Base-by-base conservation (phyloP, 2,329 filamentous ascomycete genomes). In the Aspergillus luchuensis region DNA sequence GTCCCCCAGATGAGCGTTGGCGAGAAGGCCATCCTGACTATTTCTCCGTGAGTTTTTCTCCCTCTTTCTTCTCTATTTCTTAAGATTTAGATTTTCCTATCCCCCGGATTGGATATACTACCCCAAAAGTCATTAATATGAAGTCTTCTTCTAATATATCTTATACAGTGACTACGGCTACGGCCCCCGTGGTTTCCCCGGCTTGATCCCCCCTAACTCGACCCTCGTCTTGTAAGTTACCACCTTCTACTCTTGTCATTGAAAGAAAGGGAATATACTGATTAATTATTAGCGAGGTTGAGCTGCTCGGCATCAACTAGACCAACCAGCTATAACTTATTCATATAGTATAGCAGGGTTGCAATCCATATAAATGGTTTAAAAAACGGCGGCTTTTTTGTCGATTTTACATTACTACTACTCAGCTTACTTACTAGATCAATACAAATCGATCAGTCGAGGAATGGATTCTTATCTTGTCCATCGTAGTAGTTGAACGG, bases 1-100 rank as follows among this genome's bases (percentile, higher is more conserved):
- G 92, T 98, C 56, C 80, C 82, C 53, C 82, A 87, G 74, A 97
- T 99, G 94, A 89, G 89, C 74, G 82, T 96, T 61, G 93, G 94
- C 75, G 94, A 98, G 85, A 94, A 91, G 82, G 89, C 92, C 57
- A 91, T 87, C 55, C 84, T 99, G 66, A 89, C 88, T 68, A 97
- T 98, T 74, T 85, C 88, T 65, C 83, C 85, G 89, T 92, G 84
- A 77, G 23, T 21, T 21, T 21, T 21, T 2, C 17, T 19, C 17
- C 17, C 17, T 19, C 17, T 19, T 19, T 19, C 17, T 19, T 19
- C 17, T 19, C 17, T 19, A 19, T 19, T 2, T 19, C 17, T 19
- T 19, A 2, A 2, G 17, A 19, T 19, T 19, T 19, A 2, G 17
- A 19, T 19, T 19, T 19, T 19, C 2, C 17, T 19, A 19, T 19